Evolutionary conservation across 441 rosid species (phyloP).

Genomic region (Pelargonium myrrhifolium): DNA sequence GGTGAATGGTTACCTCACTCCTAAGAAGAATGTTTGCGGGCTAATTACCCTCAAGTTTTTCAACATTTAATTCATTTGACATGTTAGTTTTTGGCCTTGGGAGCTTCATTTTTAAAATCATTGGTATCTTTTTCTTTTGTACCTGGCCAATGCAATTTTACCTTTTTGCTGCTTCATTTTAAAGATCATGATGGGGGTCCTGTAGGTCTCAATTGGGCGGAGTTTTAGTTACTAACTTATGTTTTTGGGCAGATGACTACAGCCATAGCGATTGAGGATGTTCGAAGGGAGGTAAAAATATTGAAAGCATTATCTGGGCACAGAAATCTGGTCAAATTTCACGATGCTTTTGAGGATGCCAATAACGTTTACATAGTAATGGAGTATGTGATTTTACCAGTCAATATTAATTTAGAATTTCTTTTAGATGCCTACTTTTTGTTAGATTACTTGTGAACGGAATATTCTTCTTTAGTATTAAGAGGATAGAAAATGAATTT

Average conservation of each 20-base stretch:
- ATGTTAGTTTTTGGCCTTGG: background rate
- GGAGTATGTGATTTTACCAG: slow-evolving; percentile 38
- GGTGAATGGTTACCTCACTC: background rate
- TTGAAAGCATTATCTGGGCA: slow-evolving; percentile 49
- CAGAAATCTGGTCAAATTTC: slow-evolving; percentile 46
- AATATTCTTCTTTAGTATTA: background rate
- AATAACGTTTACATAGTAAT: slow-evolving; percentile 48
- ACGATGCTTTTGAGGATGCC: slow-evolving; percentile 48
- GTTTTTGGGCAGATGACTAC: slow-evolving; percentile 51
- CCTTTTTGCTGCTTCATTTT: background rate
- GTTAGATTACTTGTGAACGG: too few species aligned
- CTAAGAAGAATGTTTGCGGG: too few species aligned
- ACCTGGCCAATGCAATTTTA: background rate
- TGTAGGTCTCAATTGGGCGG: background rate
- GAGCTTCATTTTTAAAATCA: background rate
- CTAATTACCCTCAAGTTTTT: background rate
- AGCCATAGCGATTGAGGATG: slow-evolving; percentile 52
- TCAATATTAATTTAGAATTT: too few species aligned
- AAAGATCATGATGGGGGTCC: background rate
- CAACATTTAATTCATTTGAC: background rate
- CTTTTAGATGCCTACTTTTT: too few species aligned
- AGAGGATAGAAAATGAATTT: too few species aligned
- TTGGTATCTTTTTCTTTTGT: background rate
- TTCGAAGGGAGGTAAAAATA: slow-evolving; percentile 55
- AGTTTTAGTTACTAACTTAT: slow-evolving; percentile 9